These are phyloP conservation scores for Xylaria grammica DNA, from an alignment of 495 filamentous ascomycete species.

Conservation along the genomic window DNA sequence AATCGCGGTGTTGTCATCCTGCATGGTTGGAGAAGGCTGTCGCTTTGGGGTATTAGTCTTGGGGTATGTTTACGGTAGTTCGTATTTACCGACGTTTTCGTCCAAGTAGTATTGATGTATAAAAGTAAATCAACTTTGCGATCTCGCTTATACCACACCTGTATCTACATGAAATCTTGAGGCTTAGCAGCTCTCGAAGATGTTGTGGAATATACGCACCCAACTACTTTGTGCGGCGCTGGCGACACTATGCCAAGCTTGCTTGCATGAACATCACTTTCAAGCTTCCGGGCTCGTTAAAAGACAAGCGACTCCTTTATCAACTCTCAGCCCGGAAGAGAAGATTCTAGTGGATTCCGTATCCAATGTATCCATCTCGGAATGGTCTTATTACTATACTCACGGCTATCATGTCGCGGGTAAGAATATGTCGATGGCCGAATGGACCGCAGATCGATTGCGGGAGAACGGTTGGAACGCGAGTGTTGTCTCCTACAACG, in stretches of 20 bases:
- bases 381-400: conserved; percentile 45
- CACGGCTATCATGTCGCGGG: conserved; percentile 46
- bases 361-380: conserved; percentile 35
- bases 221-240: conserved; percentile 14
- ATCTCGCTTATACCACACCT: background rate
- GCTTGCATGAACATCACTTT: conserved; percentile 25
- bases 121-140: conserved; percentile 5
- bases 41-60: conserved; percentile 4
- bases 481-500: conserved; percentile 75
- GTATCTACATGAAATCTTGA: background rate
- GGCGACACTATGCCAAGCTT: conserved; percentile 21
- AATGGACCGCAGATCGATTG: conserved; percentile 83
- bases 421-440: conserved; percentile 50
- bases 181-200: background rate
- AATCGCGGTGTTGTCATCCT: conserved; percentile 13
- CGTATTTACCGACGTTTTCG: background rate
- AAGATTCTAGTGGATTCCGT: conserved; percentile 32
- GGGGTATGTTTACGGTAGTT: conserved; percentile 1
- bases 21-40: background rate
- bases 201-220: conserved; percentile 14
- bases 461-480: conserved; percentile 72
- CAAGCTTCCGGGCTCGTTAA: conserved; percentile 12
- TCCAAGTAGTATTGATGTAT: background rate
- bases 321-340: conserved; percentile 32
- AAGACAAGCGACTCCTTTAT: conserved; percentile 32